Evolutionary conservation across 2,329 filamentous ascomycete species (phyloP).

Genomic region (Xylariaceae sp.): DNA sequence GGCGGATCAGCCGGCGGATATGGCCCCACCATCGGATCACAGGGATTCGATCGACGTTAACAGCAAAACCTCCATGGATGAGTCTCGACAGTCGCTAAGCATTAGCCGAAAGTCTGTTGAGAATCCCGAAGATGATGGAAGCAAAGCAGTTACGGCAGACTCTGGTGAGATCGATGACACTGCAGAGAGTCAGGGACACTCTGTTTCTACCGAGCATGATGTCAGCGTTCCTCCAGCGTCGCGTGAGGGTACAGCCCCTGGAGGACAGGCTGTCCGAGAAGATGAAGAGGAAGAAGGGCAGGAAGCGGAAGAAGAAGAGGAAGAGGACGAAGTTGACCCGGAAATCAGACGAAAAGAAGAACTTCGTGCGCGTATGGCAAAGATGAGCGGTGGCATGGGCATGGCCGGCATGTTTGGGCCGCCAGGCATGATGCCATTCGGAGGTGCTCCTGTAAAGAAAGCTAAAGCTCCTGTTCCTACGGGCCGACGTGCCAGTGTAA

Average conservation of each 20-base stretch:
- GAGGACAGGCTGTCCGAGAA: constrained; percentile 40
- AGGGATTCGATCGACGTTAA: constrained; percentile 44
- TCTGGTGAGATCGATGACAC: constrained; percentile 60
- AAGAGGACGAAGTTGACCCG: constrained; percentile 81
- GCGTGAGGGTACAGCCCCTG: constrained; percentile 34
- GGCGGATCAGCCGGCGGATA: constrained; percentile 34
- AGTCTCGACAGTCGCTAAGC: constrained; percentile 38
- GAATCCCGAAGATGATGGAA: constrained; percentile 49
- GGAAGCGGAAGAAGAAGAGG: constrained; percentile 74
- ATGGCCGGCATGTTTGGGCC: constrained; percentile 86
- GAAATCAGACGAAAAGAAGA: constrained; percentile 82
- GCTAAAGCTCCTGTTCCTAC: constrained; percentile 44
- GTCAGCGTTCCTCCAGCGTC: constrained; percentile 53
- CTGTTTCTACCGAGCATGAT: constrained; percentile 58
- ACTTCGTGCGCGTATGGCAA: constrained; percentile 90
- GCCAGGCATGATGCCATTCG: constrained; percentile 60
- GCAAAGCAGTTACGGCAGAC: constrained; percentile 61
- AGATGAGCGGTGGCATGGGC: constrained; percentile 91
- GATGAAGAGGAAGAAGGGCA: constrained; percentile 61
- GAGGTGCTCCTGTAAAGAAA: constrained; percentile 48
- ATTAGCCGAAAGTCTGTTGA: constrained; percentile 51
- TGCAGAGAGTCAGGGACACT: constrained; percentile 55
- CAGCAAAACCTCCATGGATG: constrained; percentile 49
- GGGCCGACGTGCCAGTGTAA: constrained; percentile 41
- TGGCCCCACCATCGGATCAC: constrained; percentile 39